Conservation (phyloP, 2,329 filamentous ascomycete species). For the Aspergillus ibericus region DNA sequence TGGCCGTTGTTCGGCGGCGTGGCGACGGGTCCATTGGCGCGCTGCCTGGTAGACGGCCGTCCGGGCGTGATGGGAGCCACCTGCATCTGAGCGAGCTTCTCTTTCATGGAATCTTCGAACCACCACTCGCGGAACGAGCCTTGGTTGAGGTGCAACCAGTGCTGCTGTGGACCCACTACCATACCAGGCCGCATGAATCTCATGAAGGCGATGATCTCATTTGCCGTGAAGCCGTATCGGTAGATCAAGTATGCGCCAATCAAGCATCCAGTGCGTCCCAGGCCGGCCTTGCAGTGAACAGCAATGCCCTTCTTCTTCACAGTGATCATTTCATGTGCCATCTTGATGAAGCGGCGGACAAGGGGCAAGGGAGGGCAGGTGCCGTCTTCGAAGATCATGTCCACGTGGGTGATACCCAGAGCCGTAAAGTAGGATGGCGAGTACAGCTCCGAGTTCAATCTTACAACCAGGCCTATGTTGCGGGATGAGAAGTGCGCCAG, state of each 20-base stretch:
- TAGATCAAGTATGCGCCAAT: slow-evolving; percentile 99
- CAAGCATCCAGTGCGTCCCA: slow-evolving; percentile 91
- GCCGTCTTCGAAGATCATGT: slow-evolving; percentile 99
- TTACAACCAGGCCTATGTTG: slow-evolving; percentile 89
- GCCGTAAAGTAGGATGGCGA: slow-evolving; percentile 96
- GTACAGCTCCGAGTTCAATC: slow-evolving; percentile 93
- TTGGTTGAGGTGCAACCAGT: slow-evolving; percentile 98
- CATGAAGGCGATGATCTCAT: slow-evolving; percentile 97
- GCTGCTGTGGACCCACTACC: slow-evolving; percentile 97
- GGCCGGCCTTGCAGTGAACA: slow-evolving; percentile 96
- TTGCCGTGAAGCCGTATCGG: slow-evolving; percentile 93
- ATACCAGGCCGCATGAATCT: slow-evolving; percentile 98
- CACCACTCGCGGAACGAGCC: slow-evolving; percentile 98
- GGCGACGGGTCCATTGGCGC: slow-evolving; percentile 67
- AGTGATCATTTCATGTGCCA: slow-evolving; percentile 92
- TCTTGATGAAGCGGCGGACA: slow-evolving; percentile 91
- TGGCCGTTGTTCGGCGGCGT: slow-evolving; percentile 81
- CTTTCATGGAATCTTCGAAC: slow-evolving; percentile 75
- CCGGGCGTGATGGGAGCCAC: slow-evolving; percentile 57
- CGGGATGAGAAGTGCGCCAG: slow-evolving; percentile 82
- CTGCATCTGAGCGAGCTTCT: slow-evolving; percentile 71
- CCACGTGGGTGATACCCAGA: slow-evolving; percentile 88
- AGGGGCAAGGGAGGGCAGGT: slow-evolving; percentile 86
- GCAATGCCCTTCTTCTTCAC: slow-evolving; percentile 89
- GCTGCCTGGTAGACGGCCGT: slow-evolving; percentile 58